Evolutionary conservation across 495 filamentous ascomycete genomes (phyloP).

Genomic region (Aspergillus avenaceus): DNA sequence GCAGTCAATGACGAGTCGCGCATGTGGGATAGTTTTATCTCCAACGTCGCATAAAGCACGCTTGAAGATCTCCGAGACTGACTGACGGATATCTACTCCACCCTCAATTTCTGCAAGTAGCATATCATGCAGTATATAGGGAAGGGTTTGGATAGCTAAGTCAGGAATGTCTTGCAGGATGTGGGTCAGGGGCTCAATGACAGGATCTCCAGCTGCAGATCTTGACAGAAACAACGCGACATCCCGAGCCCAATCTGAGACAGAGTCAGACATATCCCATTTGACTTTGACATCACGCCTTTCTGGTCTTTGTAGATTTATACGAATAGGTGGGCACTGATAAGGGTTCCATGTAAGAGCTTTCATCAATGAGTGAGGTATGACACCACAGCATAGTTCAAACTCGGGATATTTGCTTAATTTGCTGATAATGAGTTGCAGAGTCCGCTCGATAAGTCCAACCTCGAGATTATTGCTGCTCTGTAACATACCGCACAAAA

Average conservation of each 20-base stretch:
- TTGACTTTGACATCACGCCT: slow-evolving; percentile 5
- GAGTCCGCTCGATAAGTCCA: slow-evolving; percentile 71
- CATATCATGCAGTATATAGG: slow-evolving; percentile 76
- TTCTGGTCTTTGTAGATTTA: slow-evolving; percentile 15
- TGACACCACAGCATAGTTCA: slow-evolving; percentile 41
- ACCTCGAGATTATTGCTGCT: slow-evolving; percentile 58
- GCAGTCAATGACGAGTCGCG: slow-evolving; percentile 65
- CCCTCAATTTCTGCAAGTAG: slow-evolving; percentile 50
- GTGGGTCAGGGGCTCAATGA: slow-evolving; percentile 60
- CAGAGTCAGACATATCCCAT: slow-evolving; percentile 16
- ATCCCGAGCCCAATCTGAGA: slow-evolving; percentile 58
- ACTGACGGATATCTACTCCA: slow-evolving; percentile 22
- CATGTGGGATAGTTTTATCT: slow-evolving; percentile 41
- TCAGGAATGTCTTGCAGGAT: slow-evolving; percentile 59
- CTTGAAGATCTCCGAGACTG: slow-evolving; percentile 44
- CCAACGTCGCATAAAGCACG: slow-evolving; percentile 23
- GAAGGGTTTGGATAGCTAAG: slow-evolving; percentile 68
- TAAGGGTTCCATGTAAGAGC: slow-evolving; percentile 45
- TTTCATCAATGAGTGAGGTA: slow-evolving; percentile 37
- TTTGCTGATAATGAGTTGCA: slow-evolving; percentile 65
- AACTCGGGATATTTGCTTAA: slow-evolving; percentile 43
- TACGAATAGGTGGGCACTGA: slow-evolving; percentile 25
- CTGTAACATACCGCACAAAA: slow-evolving; percentile 64
- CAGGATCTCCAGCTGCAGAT: slow-evolving; percentile 55
- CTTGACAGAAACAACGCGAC: slow-evolving; percentile 58